These are phyloP conservation scores for Ustilaginoidea virens DNA, from an alignment of 2,329 filamentous ascomycete species.

Conservation along the genomic window DNA sequence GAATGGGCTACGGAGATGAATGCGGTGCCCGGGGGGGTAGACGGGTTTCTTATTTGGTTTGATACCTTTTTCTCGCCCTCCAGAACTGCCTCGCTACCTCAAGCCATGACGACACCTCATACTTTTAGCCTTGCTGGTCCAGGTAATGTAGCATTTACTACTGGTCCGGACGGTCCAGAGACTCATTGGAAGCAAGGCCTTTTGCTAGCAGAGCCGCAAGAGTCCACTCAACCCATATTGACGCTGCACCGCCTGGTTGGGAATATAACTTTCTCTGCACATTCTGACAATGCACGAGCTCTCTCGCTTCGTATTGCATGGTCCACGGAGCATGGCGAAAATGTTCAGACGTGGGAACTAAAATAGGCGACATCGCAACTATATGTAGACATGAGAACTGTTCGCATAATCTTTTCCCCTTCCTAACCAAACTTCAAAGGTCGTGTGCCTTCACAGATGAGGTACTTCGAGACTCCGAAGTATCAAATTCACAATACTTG, in stretches of 20 bases:
- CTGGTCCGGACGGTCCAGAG: slow-evolving; percentile 56
- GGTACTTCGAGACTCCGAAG: slow-evolving; percentile 65
- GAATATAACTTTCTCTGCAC: slow-evolving; percentile 53
- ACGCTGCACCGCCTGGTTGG: slow-evolving; percentile 47
- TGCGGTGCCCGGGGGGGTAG: slow-evolving; percentile 51
- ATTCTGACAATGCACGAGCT: slow-evolving; percentile 52
- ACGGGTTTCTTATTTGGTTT: slow-evolving; percentile 86
- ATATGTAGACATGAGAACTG: no score
- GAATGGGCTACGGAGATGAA: slow-evolving; percentile 48
- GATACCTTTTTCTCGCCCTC: slow-evolving; percentile 77
- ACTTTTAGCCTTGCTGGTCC: slow-evolving; percentile 41
- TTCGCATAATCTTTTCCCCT: no score
- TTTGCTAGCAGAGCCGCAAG: slow-evolving; percentile 48
- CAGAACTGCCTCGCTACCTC: slow-evolving; percentile 31
- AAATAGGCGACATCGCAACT: no score
- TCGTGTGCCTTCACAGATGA: slow-evolving; percentile 56
- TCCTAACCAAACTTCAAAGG: no score
- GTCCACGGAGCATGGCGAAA: slow-evolving; percentile 28
- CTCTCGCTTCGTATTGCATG: slow-evolving; percentile 51
- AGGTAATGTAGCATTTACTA: slow-evolving; percentile 72
- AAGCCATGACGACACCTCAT: slow-evolving; percentile 39
- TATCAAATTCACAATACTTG: slow-evolving; percentile 80
- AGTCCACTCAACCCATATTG: slow-evolving; percentile 29
- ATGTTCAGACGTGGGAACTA: slow-evolving; percentile 34
- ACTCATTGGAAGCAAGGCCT: slow-evolving; percentile 90